Evolutionary conservation across 2,329 filamentous ascomycete species (phyloP).

Genomic region (Colletotrichum sojae): DNA sequence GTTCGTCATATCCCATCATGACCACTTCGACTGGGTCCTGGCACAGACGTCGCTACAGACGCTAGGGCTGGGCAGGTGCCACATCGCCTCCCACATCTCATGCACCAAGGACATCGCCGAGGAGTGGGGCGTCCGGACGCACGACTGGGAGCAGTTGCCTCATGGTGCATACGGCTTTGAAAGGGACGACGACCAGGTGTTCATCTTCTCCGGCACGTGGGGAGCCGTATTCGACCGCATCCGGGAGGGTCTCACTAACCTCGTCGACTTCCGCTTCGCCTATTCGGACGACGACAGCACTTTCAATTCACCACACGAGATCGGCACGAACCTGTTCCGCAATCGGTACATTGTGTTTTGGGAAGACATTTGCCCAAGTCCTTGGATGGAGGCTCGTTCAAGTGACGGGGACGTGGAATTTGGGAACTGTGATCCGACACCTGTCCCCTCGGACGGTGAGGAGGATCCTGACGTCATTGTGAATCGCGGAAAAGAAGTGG

Average conservation of each 20-base stretch:
- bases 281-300: too few species aligned
- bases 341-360: too few species aligned
- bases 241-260: conserved; percentile 25
- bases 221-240: conserved; percentile 43
- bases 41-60: conserved; percentile 26
- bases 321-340: too few species aligned
- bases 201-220: conserved; percentile 42
- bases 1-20: conserved; percentile 40
- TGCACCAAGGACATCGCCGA: neutral
- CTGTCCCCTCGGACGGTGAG: too few species aligned
- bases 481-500: too few species aligned
- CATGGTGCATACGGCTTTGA: conserved; percentile 16
- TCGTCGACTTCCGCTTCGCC: conserved; percentile 41
- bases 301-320: too few species aligned
- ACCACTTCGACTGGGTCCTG: conserved; percentile 47
- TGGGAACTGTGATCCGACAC: too few species aligned
- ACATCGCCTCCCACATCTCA: conserved; percentile 36
- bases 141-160: conserved; percentile 39
- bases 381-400: too few species aligned
- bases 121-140: neutral
- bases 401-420: too few species aligned
- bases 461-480: too few species aligned
- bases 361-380: too few species aligned
- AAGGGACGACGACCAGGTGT: conserved; percentile 3
- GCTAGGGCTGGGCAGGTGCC: conserved; percentile 36